phyloP scores from a whole-genome alignment of 2,329 filamentous ascomycete species.

The Xylariaceae sp. region DNA sequence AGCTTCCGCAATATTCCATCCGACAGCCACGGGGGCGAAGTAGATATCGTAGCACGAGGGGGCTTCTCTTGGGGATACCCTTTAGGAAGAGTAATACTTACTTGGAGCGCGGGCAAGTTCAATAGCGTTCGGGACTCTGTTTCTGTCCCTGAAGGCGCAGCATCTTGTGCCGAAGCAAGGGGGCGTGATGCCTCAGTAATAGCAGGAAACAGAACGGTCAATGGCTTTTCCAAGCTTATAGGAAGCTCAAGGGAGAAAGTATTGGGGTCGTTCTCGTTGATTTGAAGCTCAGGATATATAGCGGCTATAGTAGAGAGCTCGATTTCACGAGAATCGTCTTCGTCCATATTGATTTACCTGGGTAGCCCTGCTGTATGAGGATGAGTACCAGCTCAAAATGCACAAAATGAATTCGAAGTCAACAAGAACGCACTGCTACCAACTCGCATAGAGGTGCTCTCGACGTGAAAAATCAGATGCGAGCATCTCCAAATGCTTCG shows the following conservation, averaged over 20 bases:
- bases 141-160: conserved; percentile 7
- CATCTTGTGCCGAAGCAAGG: not conserved
- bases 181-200: conserved; percentile 30
- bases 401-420: too few relatives aligned
- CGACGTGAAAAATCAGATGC: too few relatives aligned
- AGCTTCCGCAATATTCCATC: conserved; percentile 42
- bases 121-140: conserved; percentile 45
- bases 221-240: conserved; percentile 48
- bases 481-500: too few relatives aligned
- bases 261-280: conserved; percentile 38
- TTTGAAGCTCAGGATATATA: conserved; percentile 63
- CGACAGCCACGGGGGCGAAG: conserved; percentile 55
- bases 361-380: too few relatives aligned
- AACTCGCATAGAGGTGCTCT: too few relatives aligned
- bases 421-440: too few relatives aligned
- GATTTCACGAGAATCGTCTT: conserved; percentile 46
- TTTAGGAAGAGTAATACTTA: conserved; percentile 51
- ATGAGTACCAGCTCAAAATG: too few relatives aligned
- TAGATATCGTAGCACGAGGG: conserved; percentile 47
- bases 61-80: conserved; percentile 53
- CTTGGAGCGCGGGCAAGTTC: conserved; percentile 53
- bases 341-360: not conserved
- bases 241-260: conserved; percentile 54
- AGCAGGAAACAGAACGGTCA: conserved; percentile 55
- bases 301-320: conserved; percentile 59